phyloP scores from a whole-genome alignment of 2,329 filamentous ascomycete genomes.

The Chaetothyriales sp. region DNA sequence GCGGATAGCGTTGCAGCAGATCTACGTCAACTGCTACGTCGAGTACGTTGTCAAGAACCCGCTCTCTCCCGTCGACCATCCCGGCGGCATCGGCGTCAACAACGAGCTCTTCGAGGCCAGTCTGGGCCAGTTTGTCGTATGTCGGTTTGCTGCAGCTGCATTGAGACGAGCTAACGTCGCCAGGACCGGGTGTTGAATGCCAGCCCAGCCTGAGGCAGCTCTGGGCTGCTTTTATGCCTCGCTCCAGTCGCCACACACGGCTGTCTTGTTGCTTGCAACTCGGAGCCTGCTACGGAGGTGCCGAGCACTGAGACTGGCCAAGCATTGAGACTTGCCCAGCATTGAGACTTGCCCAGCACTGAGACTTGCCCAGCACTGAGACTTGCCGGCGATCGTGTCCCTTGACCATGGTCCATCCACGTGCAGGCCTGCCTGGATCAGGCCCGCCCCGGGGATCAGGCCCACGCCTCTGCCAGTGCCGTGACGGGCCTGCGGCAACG shows the following conservation, averaged over 20 bases:
- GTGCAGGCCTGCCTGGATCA: neutral
- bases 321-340: too few species aligned
- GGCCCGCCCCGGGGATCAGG: neutral
- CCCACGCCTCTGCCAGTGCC: neutral
- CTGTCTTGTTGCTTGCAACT: too few species aligned
- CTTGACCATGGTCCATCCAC: neutral
- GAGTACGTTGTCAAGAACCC: slow-evolving; percentile 69
- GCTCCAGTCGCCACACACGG: too few species aligned
- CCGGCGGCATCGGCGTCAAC: slow-evolving; percentile 47
- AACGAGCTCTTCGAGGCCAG: slow-evolving; percentile 53
- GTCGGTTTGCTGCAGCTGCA: slow-evolving; percentile 11
- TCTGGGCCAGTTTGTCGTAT: slow-evolving; percentile 37
- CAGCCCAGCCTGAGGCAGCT: neutral
- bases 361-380: neutral
- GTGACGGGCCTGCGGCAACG: neutral
- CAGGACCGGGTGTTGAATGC: slow-evolving; percentile 19
- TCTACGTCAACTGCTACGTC: slow-evolving; percentile 95
- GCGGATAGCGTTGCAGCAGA: slow-evolving; percentile 89
- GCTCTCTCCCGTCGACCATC: slow-evolving; percentile 47
- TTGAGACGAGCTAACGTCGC: slow-evolving; percentile 2
- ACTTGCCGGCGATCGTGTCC: neutral
- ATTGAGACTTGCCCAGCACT: too few species aligned
- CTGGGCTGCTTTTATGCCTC: too few species aligned
- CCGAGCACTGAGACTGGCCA: neutral
- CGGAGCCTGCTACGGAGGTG: too few species aligned